Conservation (phyloP, 2,329 filamentous ascomycete genomes). For the Alternaria burnsii region DNA sequence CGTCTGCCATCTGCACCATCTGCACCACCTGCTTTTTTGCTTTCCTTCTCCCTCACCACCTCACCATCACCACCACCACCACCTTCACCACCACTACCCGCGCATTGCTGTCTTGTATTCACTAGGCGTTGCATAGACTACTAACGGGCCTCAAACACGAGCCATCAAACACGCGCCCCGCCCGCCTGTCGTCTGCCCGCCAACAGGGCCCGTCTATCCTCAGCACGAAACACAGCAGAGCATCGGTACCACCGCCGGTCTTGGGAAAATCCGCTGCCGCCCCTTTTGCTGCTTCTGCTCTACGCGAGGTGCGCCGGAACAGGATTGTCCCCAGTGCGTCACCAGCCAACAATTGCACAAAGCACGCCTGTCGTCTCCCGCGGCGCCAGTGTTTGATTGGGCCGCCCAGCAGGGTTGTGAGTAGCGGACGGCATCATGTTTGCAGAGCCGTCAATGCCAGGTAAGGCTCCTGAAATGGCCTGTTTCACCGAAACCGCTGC, state of each 20-base stretch:
- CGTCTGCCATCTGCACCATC: not conserved
- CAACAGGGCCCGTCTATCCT: slow-evolving; percentile 26
- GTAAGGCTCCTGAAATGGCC: slow-evolving; percentile 46
- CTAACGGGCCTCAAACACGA: slow-evolving; percentile 20
- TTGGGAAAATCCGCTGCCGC: slow-evolving; percentile 25
- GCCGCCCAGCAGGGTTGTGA: slow-evolving; percentile 40
- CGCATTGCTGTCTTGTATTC: slow-evolving; percentile 16
- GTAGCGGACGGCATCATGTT: slow-evolving; percentile 51
- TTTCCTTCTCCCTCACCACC: slow-evolving; percentile 7
- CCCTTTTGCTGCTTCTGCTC: slow-evolving; percentile 24
- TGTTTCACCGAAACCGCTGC: slow-evolving; percentile 44
- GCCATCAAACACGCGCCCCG: slow-evolving; percentile 30
- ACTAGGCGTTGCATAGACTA: slow-evolving; percentile 26
- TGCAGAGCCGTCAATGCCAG: slow-evolving; percentile 54
- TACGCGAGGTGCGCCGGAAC: slow-evolving; percentile 23
- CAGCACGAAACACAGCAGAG: slow-evolving; percentile 33
- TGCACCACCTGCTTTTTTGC: slow-evolving; percentile 7
- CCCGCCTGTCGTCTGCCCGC: slow-evolving; percentile 21
- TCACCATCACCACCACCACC: not conserved
- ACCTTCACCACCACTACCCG: not conserved
- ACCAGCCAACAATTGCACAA: slow-evolving; percentile 29
- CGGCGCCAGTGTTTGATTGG: slow-evolving; percentile 46
- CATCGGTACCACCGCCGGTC: slow-evolving; percentile 46
- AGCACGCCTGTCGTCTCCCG: slow-evolving; percentile 29
- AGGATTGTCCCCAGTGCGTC: slow-evolving; percentile 32